Evolutionary conservation across 371 early-diverging fungal species (phyloP), one percentile per base, ranked within the genome.

Genomic region (Thermomucor indicae-seudaticae): DNA sequence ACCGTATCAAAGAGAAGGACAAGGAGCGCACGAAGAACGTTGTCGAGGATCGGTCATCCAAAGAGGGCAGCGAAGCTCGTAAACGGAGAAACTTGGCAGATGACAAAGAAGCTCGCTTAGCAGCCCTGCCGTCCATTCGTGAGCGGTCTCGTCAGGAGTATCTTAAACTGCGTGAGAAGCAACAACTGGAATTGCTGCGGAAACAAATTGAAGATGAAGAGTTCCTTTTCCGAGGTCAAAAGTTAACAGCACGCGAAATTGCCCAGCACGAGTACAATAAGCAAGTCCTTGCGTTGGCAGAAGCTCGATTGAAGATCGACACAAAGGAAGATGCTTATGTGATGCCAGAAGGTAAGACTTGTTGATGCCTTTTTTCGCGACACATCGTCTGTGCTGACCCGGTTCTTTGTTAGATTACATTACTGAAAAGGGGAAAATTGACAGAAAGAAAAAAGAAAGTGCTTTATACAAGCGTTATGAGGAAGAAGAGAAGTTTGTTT

Each of bases 391-490:
- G 6, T 31, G n/a, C n/a, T n/a, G n/a, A n/a, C n/a, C n/a, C n/a
- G n/a, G n/a, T n/a, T n/a, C n/a, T 0, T n/a, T 6, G 6, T 0
- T 49, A 71, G 86, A 87, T 60, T 90, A 92, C 44, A 84, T 89
- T 43, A 93, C 93, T 0, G 96, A 96, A 56, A 92, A 95, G 66
- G 97, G 96, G 43, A 92, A 94, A 56, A 85, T 96, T 35, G 94
- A 96, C 58, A 83, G 83, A 32, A 92, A 96, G 52, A 92, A 90
- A 72, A 91, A 92, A 57, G 91, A 93, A 43, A 78, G 81, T 7
- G 92, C 86, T 2, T 68, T 97, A 11, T 93, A 92, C 64, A 72
- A 78, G 55, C 80, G 98, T 16, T 97, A 98, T 61, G 84, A 93
- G 65, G 93, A 96, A 28, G 81, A 80, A 19, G 77, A 75, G 27